Evolutionary conservation across 1,284 basidiomycete genomes (phyloP).

Genomic region (Hymenochaete sp.): DNA sequence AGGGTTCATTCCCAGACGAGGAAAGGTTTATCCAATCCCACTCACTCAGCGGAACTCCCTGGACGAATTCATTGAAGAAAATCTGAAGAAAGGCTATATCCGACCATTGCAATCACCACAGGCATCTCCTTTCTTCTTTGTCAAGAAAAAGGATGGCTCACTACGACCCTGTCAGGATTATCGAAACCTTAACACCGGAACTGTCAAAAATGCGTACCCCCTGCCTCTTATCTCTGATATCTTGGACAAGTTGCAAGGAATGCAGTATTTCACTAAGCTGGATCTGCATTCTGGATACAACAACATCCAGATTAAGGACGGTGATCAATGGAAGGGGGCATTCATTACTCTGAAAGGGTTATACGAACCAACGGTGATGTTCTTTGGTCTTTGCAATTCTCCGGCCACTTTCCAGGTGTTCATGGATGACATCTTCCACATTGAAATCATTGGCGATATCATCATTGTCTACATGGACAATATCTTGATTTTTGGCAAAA

Average conservation of each 20-base stretch:
- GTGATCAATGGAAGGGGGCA: slow-evolving; percentile 22
- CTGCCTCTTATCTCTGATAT: slow-evolving; percentile 21
- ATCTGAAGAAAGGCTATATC: slow-evolving; percentile 1
- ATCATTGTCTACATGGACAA: slow-evolving; percentile 19
- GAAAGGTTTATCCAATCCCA: slow-evolving; percentile 1
- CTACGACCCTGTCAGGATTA: slow-evolving; percentile 36
- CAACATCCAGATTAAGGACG: slow-evolving; percentile 17
- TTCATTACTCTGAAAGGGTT: slow-evolving; percentile 24
- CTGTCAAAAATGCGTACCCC: slow-evolving; percentile 32
- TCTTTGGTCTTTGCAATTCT: slow-evolving; percentile 32
- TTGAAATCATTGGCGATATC: slow-evolving; percentile 2
- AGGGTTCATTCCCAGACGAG: background rate
- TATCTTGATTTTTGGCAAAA: slow-evolving; percentile 13
- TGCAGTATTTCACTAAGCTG: slow-evolving; percentile 26
- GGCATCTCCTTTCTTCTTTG: slow-evolving; percentile 37
- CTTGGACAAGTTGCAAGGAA: slow-evolving; percentile 1
- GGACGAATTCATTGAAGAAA: slow-evolving; percentile 2
- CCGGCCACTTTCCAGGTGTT: slow-evolving; percentile 28
- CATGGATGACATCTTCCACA: slow-evolving; percentile 18
- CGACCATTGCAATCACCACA: slow-evolving; percentile 29
- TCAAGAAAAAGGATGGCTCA: slow-evolving; percentile 37
- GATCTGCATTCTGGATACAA: slow-evolving; percentile 27
- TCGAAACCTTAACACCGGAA: slow-evolving; percentile 33
- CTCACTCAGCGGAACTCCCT: background rate
- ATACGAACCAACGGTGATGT: slow-evolving; percentile 29